A percentile compares a stretch with the other conserved stretches of the same genome.
These are phyloP conservation scores for Onygenales sp. DNA, from an alignment of 2,329 filamentous ascomycete species.

Conservation along the genomic window DNA sequence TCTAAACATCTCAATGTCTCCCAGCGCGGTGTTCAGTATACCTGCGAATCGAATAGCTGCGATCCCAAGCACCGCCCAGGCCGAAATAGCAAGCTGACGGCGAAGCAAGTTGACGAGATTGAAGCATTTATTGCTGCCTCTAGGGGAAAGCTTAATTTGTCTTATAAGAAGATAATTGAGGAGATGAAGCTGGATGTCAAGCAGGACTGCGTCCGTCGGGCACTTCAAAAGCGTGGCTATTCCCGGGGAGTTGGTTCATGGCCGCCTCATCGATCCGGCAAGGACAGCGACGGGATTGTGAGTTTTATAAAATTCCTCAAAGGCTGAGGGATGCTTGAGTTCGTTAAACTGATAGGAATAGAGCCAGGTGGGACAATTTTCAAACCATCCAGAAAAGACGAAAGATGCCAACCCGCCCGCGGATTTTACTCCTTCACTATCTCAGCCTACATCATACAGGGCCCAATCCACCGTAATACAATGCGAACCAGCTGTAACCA, in stretches of 20 bases:
- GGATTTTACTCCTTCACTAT: too few relatives aligned
- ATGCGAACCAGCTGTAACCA: too few relatives aligned
- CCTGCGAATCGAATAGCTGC: background rate
- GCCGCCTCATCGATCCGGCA: background rate
- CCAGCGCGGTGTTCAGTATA: background rate
- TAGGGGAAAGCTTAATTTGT: background rate
- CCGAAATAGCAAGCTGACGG: constrained; percentile 1
- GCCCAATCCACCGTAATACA: too few relatives aligned
- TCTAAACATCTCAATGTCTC: constrained; percentile 1
- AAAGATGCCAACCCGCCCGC: background rate
- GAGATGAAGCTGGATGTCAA: background rate
- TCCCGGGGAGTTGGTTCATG: background rate
- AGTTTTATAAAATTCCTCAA: background rate
- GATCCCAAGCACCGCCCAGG: constrained; percentile 1
- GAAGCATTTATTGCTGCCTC: background rate
- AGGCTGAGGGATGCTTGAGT: background rate
- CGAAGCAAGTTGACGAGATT: constrained; percentile 1
- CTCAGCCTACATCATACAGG: too few relatives aligned
- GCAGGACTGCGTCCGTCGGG: constrained; percentile 1
- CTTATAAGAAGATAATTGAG: constrained; percentile 1
- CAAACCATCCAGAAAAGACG: background rate
- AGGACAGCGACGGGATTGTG: background rate
- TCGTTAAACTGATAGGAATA: background rate
- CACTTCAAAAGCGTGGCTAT: constrained; percentile 1
- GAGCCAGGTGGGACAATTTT: background rate